Evolutionary conservation across 192 early-diverging fungal genomes (phyloP).

Genomic region (Dissophora ornata): DNA sequence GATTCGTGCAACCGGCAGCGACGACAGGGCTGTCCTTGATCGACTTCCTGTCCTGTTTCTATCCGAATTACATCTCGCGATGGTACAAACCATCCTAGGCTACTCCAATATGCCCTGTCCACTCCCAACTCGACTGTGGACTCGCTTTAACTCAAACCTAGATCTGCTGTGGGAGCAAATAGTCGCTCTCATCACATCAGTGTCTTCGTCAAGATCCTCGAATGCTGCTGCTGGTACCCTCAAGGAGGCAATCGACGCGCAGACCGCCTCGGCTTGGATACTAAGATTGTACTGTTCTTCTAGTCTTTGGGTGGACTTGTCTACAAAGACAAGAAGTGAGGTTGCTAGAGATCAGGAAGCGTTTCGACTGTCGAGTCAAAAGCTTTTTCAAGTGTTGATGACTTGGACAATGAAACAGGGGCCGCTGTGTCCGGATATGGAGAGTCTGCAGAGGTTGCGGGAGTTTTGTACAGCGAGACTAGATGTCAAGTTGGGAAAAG

Average conservation of each 20-base stretch:
- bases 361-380: conserved; percentile 13
- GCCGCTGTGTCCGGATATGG: conserved; percentile 26
- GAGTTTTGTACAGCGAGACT: conserved; percentile 32
- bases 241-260: background rate
- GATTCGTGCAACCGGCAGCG: background rate
- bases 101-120: conserved; percentile 31
- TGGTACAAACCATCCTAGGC: conserved; percentile 12
- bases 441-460: conserved; percentile 15
- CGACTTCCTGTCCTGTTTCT: conserved; percentile 23
- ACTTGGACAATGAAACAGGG: conserved; percentile 37
- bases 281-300: conserved; percentile 19
- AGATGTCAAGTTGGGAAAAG: conserved; percentile 22
- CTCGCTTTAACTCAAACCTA: conserved; percentile 9
- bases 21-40: background rate
- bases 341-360: background rate
- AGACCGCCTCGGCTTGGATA: background rate
- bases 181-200: background rate
- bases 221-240: background rate
- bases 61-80: conserved; percentile 19
- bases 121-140: conserved; percentile 36
- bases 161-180: conserved; percentile 22
- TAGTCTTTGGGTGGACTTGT: background rate
- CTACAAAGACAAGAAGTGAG: background rate
- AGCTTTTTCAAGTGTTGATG: conserved; percentile 37
- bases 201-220: background rate